Base-by-base conservation (phyloP, 1,284 basidiomycete genomes). In the Mycosarcoma mackinlayi region DNA sequence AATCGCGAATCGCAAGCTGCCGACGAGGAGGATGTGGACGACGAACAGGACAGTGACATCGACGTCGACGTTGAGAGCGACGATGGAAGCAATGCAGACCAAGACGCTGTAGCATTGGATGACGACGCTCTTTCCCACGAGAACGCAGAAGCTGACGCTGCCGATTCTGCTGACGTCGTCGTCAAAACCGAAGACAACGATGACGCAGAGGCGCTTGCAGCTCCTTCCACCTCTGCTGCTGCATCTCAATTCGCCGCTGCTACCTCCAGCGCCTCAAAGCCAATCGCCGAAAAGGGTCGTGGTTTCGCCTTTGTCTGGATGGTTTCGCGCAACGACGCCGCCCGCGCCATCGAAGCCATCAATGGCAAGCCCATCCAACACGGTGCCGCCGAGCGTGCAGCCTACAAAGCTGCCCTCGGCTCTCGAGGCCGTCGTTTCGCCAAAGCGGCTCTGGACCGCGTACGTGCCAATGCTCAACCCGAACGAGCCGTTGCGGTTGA, bases 221-320 rank as follows among this genome's bases (percentile, higher is more conserved):
- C 49, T 4, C 14, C 51, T 6, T n/a, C 53, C 37, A 19, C 37
- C 11, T 10, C 40, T 9, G 6, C n/a, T n/a, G n/a, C n/a, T n/a
- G n/a, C n/a, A n/a, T n/a, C n/a, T n/a, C n/a, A n/a, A n/a, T n/a
- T n/a, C n/a, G n/a, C 50, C 28, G 34, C 45, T 19, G 30, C 64
- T 19, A 11, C 49, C 6, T 11, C 55, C 5, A 19, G 18, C 6
- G 13, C 35, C 18, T 90, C 92, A 8, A 91, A 92, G 66, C 88
- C 27, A 6, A 19, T 51, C 5, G 45, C 18, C 38, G 57, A 64
- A 86, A 68, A 88, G 21, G 87, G 87, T 21, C 90, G 92, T 73
- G 94, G 95, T 0, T 98, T 96, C 76, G 95, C 93, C 0, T 98
- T 98, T 77, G 90, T 98, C 13, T 97, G 94, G 93, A 94, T 93